Conservation (phyloP, 1,284 basidiomycete species). For the Sutorius eximius region DNA sequence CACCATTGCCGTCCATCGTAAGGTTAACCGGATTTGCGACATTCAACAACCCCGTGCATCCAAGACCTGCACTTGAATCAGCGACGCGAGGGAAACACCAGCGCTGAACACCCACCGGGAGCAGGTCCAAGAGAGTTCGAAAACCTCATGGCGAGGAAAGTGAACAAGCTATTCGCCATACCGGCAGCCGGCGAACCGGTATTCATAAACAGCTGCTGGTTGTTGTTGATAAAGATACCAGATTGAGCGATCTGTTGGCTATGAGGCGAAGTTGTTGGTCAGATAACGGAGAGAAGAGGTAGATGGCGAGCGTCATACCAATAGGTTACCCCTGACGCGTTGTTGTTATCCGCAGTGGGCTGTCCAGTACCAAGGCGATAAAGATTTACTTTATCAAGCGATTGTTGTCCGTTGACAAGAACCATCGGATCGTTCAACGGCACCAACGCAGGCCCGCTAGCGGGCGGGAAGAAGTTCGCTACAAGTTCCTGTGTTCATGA, state of each 20-base stretch:
- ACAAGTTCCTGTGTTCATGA: slow-evolving; percentile 20
- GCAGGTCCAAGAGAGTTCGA: slow-evolving; percentile 24
- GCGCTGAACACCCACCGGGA: slow-evolving; percentile 16
- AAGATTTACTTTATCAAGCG: slow-evolving; percentile 27
- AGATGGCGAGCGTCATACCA: slow-evolving; percentile 12
- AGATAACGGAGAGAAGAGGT: not conserved
- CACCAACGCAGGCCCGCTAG: slow-evolving; percentile 24
- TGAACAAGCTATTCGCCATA: slow-evolving; percentile 25
- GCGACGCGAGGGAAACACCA: not conserved
- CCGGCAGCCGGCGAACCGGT: slow-evolving; percentile 20
- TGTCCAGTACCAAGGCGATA: slow-evolving; percentile 31
- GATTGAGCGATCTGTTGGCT: slow-evolving; percentile 26
- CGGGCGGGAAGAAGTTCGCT: slow-evolving; percentile 28
- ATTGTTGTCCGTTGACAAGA: slow-evolving; percentile 25
- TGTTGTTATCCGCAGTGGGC: slow-evolving; percentile 21
- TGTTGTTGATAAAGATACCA: slow-evolving; percentile 27
- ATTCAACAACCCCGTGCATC: slow-evolving; percentile 20
- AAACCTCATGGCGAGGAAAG: slow-evolving; percentile 31
- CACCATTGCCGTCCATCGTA: slow-evolving; percentile 27
- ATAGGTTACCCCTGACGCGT: slow-evolving; percentile 24
- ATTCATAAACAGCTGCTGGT: slow-evolving; percentile 20
- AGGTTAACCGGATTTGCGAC: slow-evolving; percentile 24
- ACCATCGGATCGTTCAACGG: slow-evolving; percentile 31
- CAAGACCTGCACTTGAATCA: slow-evolving; percentile 21
- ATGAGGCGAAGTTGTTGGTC: not conserved